Percentiles rank a stretch among this genome's conserved stretches.
Conservation (phyloP, 1,284 basidiomycete species). For the Ceratorhiza oryzae-sativae region DNA sequence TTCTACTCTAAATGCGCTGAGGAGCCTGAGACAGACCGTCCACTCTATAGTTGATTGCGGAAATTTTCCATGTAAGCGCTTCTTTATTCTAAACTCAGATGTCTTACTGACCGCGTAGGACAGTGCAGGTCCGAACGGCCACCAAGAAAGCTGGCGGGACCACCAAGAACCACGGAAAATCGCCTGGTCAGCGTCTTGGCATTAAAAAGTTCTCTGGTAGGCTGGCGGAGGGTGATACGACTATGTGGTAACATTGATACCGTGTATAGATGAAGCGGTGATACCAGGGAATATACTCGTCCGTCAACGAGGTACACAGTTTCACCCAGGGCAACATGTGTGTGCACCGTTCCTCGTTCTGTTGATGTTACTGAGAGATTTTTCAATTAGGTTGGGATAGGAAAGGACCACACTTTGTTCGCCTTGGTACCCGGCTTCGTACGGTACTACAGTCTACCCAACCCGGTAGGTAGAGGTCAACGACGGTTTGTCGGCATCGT, state of each 20-base stretch:
- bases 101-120: not conserved
- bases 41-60: not conserved
- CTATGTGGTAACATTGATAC: slow-evolving; percentile 41
- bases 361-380: not conserved
- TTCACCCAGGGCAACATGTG: slow-evolving; percentile 93
- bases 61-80: not conserved
- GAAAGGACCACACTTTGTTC: slow-evolving; percentile 91
- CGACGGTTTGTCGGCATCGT: slow-evolving; percentile 86
- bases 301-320: slow-evolving; percentile 86
- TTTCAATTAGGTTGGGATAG: slow-evolving; percentile 75
- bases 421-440: slow-evolving; percentile 88
- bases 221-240: slow-evolving; percentile 44
- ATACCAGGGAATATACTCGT: slow-evolving; percentile 93
- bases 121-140: slow-evolving; percentile 83
- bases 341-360: slow-evolving; percentile 41
- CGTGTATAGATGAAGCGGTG: slow-evolving; percentile 76
- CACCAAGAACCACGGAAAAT: slow-evolving; percentile 88
- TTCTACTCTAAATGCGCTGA: slow-evolving; percentile 6
- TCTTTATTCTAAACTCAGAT: not conserved
- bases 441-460: slow-evolving; percentile 74
- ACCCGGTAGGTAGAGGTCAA: slow-evolving; percentile 56
- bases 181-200: slow-evolving; percentile 88
- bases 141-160: slow-evolving; percentile 95
- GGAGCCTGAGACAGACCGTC: not conserved
- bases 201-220: slow-evolving; percentile 93